Conservation (phyloP, 768 basidiomycete species). For the Roridomyces roridus region DNA sequence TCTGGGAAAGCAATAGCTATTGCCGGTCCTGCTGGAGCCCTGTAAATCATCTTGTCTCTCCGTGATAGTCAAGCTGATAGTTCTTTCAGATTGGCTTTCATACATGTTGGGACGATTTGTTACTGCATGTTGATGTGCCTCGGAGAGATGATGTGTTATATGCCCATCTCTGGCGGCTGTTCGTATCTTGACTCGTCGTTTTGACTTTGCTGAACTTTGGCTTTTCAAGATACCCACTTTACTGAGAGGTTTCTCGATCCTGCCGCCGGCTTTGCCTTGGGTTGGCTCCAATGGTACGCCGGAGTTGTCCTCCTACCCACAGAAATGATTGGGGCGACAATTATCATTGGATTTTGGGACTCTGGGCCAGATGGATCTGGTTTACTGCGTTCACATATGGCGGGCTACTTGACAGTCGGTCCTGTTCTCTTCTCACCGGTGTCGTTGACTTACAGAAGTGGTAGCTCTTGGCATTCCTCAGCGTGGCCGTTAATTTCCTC, state of each 20-base stretch:
- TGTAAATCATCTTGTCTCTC: slow-evolving; percentile 22
- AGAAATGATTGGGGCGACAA: slow-evolving; percentile 59
- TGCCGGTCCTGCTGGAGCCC: slow-evolving; percentile 59
- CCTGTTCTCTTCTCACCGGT: slow-evolving; percentile 31
- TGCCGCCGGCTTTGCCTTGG: slow-evolving; percentile 49
- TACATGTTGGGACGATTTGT: slow-evolving; percentile 45
- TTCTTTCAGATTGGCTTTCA: slow-evolving; percentile 43
- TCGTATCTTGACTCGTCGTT: background rate
- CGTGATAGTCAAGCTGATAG: too few species aligned
- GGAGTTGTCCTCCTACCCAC: slow-evolving; percentile 49
- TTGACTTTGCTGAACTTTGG: slow-evolving; percentile 34
- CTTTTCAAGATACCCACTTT: slow-evolving; percentile 60
- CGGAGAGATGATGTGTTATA: slow-evolving; percentile 40
- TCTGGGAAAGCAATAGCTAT: slow-evolving; percentile 53
- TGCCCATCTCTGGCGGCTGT: slow-evolving; percentile 26
- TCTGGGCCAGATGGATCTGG: slow-evolving; percentile 14
- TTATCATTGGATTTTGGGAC: slow-evolving; percentile 54
- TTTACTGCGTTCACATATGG: slow-evolving; percentile 14
- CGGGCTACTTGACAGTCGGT: slow-evolving; percentile 14
- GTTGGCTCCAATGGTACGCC: slow-evolving; percentile 47
- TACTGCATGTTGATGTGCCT: slow-evolving; percentile 41
- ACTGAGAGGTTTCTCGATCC: slow-evolving; percentile 60
- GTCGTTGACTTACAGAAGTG: background rate
- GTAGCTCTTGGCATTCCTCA: slow-evolving; percentile 28
- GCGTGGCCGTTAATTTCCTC: slow-evolving; percentile 44